Base-by-base conservation (phyloP, 495 filamentous ascomycete species). In the Tuber melanosporum region DNA sequence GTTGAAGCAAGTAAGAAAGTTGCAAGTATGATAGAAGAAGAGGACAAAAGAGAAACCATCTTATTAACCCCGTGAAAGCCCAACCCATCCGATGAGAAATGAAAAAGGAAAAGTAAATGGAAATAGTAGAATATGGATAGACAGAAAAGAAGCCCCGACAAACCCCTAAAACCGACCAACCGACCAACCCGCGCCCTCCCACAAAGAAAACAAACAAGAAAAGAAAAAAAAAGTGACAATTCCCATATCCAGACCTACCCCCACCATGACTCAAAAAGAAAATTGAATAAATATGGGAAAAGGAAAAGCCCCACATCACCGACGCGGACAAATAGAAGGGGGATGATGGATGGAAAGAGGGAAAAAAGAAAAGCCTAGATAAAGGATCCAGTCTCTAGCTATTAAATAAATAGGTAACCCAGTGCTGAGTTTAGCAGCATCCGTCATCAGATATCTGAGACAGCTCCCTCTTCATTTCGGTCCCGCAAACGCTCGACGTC, bases 371-470 rank as follows among this genome's bases (percentile, higher is more conserved):
- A 66, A 32, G 57, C n/a, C 57, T 17, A 66, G 57, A 66, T 66
- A 66, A n/a, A 32, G 57, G n/a, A 66, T 66, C 57, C 57, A 66
- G 57, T 66, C 57, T 66, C 57, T 66, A 66, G 26, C 57, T 32
- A 66, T 66, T 32, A 66, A 32, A 32, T 66, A 32, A 66, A 66
- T 57, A 57, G n/a, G n/a, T n/a, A 32, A 66, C 57, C n/a, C 57
- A 26, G 20, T 26, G 26, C 57, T n/a, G 57, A 6, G 3, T 73
- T 47, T 42, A 41, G 72, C 73, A 74, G 32, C 71, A 75, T 70
- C 77, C 80, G 41, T 82, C 80, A 32, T 83, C 81, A 69, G 80
- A 82, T 32, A 81, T 73, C 49, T 82, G 81, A 52, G 81, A 83
- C 70, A 78, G 75, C 57, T 83, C 81, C 71, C 81, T 66, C 66